phyloP scores from a whole-genome alignment of 1,139 yeast species.

The Lodderomyces orthopsilosis region DNA sequence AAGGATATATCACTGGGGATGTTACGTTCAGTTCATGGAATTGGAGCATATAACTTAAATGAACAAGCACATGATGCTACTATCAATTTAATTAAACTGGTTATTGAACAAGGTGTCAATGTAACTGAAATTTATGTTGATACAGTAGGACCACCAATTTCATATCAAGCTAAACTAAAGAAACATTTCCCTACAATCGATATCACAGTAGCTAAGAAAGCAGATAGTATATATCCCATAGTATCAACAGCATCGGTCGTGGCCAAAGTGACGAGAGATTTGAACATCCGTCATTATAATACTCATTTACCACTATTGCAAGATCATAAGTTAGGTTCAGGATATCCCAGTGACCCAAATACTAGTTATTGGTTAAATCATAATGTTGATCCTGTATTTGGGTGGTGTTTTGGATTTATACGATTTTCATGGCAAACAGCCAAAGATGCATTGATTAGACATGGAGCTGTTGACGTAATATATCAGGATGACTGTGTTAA shows the following conservation, averaged over 20 bases:
- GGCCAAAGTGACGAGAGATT: conserved; percentile 94
- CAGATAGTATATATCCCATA: conserved; percentile 89
- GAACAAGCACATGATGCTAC: conserved; percentile 97
- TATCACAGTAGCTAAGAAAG: conserved; percentile 90
- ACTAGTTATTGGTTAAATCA: conserved; percentile 70
- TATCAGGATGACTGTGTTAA: conserved; percentile 38
- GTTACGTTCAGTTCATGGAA: conserved; percentile 62
- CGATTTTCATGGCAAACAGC: conserved; percentile 96
- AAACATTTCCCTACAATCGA: conserved; percentile 65
- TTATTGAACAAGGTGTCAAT: conserved; percentile 59
- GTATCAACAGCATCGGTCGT: conserved; percentile 97
- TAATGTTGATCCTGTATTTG: conserved; percentile 70
- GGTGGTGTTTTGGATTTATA: conserved; percentile 76
- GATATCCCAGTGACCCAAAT: conserved; percentile 91
- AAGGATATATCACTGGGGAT: conserved; percentile 85
- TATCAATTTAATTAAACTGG: conserved; percentile 64
- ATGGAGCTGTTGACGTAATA: conserved; percentile 43
- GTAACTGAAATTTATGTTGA: conserved; percentile 78
- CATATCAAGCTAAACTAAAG: conserved; percentile 75
- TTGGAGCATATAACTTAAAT: conserved; percentile 72
- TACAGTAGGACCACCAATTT: conserved; percentile 92
- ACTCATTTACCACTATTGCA: conserved; percentile 19
- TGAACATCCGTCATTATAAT: conserved; percentile 47
- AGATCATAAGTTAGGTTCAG: conserved; percentile 66
- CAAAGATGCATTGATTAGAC: conserved; percentile 60